Base-by-base conservation (phyloP, 176 grass and related monocot genomes). In the Coix lacrymajobi region DNA sequence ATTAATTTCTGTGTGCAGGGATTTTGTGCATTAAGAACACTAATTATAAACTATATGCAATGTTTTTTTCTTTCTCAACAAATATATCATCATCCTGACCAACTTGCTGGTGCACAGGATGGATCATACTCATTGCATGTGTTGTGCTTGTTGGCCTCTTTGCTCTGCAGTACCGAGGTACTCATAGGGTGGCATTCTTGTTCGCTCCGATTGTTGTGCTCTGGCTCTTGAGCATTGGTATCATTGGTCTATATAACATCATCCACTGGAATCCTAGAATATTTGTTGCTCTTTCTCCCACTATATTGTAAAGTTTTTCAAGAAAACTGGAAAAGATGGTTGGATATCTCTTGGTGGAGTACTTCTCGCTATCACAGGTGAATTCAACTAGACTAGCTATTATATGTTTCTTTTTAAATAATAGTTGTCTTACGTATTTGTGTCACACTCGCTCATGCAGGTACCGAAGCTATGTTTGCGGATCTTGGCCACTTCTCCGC, bases 401-500 rank as follows among this genome's bases (percentile, higher is more conserved):
- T 5, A 2, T 4, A 36, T 43, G 62, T 77, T 13, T 71, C 83
- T 76, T 32, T 69, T 36, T 58, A 33, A 85, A 8, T 79, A 77
- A 86, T 61, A 77, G 48, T 62, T 62, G 32, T 63, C 44, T 81
- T 57, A 82, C 3, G 5, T 68, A 65, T 36, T 64, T 75, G 17
- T 66, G 30, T 65, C 22, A 70, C 16, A 64, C n/a, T n/a, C n/a
- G n/a, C n/a, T n/a, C 48, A 38, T 81, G 43, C 60, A 96, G 93
- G 93, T 78, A 91, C 88, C 39, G 93, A 96, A 80, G 93, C 93
- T 69, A 93, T 96, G 90, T 93, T 96, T 63, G 90, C 93, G 1
- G 93, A 96, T 91, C 93, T 93, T 70, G 90, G 93, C 46, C 93
- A 93, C 61, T 96, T 93, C 73, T 91, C 69, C 65, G 78, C 62